Conservation (phyloP, 148 eudicot species). For the Silene latifolia region DNA sequence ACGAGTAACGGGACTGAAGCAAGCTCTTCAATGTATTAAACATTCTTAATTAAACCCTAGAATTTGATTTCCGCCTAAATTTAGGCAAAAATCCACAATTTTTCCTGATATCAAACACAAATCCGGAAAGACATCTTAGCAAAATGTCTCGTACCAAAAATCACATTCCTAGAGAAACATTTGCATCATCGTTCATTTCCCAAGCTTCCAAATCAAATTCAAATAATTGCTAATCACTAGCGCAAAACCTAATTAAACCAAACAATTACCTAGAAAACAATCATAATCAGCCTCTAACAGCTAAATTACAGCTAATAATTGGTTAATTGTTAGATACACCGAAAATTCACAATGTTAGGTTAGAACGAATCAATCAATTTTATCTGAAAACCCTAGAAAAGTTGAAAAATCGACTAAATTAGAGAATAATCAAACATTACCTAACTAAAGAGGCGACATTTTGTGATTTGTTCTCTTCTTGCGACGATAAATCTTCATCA, state of each 20-base stretch:
- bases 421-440: conserved; percentile 2
- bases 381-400: conserved; percentile 5
- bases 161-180: neutral
- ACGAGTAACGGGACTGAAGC: neutral
- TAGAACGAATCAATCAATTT: neutral
- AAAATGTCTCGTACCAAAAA: neutral
- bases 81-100: neutral
- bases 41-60: neutral
- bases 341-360: neutral
- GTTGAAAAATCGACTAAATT: neutral
- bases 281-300: neutral
- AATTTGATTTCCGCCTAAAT: neutral
- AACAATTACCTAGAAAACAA: neutral
- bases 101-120: neutral
- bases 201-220: no score
- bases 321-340: neutral
- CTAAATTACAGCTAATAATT: neutral
- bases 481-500: conserved; percentile 1
- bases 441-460: conserved; percentile 15
- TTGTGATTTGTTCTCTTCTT: conserved; percentile 12
- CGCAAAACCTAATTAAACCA: neutral
- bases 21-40: neutral
- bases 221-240: no score
- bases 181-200: neutral
- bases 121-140: neutral